A percentile compares a stretch with the other conserved stretches of the same genome.
Conservation (phyloP, 192 early-diverging fungal species). For the Geranomyces michiganensis region DNA sequence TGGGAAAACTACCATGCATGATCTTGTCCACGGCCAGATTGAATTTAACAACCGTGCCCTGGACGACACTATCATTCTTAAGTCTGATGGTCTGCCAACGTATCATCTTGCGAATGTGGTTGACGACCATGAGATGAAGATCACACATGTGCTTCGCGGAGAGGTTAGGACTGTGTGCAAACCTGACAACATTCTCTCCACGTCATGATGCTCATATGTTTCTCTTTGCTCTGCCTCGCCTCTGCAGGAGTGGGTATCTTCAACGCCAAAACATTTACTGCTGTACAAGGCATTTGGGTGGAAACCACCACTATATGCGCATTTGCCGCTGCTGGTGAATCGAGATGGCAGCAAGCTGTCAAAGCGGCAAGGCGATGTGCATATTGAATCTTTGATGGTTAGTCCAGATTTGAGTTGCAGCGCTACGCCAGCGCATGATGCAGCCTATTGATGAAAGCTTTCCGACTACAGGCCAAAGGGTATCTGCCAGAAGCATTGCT, state of each 20-base stretch:
- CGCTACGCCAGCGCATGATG: background rate
- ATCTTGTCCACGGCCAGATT: slow-evolving; percentile 76
- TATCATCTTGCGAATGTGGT: slow-evolving; percentile 96
- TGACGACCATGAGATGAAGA: slow-evolving; percentile 88
- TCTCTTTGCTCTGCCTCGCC: slow-evolving; percentile 8
- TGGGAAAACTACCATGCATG: slow-evolving; percentile 62
- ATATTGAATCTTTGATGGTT: slow-evolving; percentile 68
- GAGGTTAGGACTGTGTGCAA: slow-evolving; percentile 49
- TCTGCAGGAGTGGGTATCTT: slow-evolving; percentile 82
- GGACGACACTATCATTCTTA: slow-evolving; percentile 88
- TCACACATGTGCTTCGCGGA: slow-evolving; percentile 91
- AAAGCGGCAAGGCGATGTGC: slow-evolving; percentile 86
- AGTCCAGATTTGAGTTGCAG: background rate
- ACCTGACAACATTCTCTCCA: slow-evolving; percentile 10
- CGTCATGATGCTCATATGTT: background rate
- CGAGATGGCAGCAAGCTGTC: slow-evolving; percentile 81
- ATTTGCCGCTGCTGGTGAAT: slow-evolving; percentile 87
- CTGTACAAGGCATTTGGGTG: slow-evolving; percentile 84
- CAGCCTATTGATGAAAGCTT: background rate
- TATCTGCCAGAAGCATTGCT: slow-evolving; percentile 83
- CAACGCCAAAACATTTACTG: slow-evolving; percentile 88
- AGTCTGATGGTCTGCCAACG: slow-evolving; percentile 90
- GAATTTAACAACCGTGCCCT: slow-evolving; percentile 70
- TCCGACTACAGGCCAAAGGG: slow-evolving; percentile 59
- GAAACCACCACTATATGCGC: slow-evolving; percentile 77